A percentile compares a stretch with the other conserved stretches of the same genome.
Evolutionary conservation across 805 yeast genomes (phyloP).

Genomic region (Monosporozyma unispora): DNA sequence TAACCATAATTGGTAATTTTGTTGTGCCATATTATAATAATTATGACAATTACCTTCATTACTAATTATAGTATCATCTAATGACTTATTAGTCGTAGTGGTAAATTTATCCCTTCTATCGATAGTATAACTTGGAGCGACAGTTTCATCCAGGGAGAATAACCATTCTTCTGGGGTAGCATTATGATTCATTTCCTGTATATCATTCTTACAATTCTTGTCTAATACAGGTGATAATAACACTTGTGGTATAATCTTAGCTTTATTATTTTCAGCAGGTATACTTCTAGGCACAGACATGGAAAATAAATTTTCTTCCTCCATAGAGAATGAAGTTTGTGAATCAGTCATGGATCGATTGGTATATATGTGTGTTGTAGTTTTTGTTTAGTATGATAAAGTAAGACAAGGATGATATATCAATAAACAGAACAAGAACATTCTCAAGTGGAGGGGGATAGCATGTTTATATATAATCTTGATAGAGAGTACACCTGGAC

Average conservation of each 20-base stretch:
- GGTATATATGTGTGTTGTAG: not conserved
- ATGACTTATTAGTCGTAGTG: not conserved
- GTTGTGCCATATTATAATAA: conserved; percentile 24
- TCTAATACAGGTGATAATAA: not conserved
- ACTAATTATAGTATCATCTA: not conserved
- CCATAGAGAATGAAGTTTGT: not conserved
- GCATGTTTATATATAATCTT: not conserved
- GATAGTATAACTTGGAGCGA: not conserved
- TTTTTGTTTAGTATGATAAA: too few species aligned
- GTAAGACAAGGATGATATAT: too few species aligned
- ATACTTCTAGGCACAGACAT: not conserved
- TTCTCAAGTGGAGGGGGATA: too few species aligned
- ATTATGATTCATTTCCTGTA: not conserved
- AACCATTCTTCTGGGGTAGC: not conserved
- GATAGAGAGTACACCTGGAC: not conserved
- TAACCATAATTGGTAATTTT: conserved; percentile 26
- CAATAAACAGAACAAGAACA: too few species aligned
- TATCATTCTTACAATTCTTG: not conserved
- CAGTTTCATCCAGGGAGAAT: not conserved
- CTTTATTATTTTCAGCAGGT: not conserved
- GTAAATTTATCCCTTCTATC: not conserved
- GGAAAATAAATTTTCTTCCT: not conserved
- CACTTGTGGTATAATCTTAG: not conserved
- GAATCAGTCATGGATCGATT: not conserved
- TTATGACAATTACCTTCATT: conserved; percentile 6